Evolutionary conservation across 2,329 filamentous ascomycete genomes (phyloP).

Genomic region (Monosporascus sp.): DNA sequence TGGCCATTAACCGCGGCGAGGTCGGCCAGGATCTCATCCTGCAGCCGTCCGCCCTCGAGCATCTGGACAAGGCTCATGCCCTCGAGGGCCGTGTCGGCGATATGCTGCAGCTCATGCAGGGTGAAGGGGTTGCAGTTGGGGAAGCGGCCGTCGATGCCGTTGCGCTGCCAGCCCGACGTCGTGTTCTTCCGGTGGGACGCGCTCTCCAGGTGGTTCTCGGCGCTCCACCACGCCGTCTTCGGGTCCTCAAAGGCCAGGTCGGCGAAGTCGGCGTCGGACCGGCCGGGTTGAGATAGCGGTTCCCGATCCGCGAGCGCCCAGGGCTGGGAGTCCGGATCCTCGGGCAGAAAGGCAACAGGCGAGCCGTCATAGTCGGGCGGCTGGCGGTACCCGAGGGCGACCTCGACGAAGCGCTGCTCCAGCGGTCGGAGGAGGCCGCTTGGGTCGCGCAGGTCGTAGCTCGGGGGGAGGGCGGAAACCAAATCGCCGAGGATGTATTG

Average conservation of each 20-base stretch:
- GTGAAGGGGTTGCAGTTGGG: conserved; percentile 38
- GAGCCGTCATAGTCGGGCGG: conserved; percentile 27
- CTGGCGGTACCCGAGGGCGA: conserved; percentile 35
- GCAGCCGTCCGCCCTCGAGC: neutral
- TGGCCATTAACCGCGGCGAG: too few relatives aligned
- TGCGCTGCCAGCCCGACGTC: conserved; percentile 35
- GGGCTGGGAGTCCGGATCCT: conserved; percentile 7
- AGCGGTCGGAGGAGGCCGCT: conserved; percentile 33
- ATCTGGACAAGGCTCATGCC: conserved; percentile 29
- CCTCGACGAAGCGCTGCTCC: conserved; percentile 42
- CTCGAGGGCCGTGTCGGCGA: conserved; percentile 37
- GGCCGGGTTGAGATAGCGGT: conserved; percentile 18
- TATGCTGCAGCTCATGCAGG: conserved; percentile 37
- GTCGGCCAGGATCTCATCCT: too few relatives aligned
- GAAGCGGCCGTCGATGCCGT: conserved; percentile 38
- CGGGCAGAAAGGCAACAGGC: conserved; percentile 29
- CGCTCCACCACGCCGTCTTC: neutral
- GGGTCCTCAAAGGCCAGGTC: too few relatives aligned
- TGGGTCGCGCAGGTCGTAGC: conserved; percentile 38
- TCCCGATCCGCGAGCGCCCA: conserved; percentile 17
- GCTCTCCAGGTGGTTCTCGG: neutral
- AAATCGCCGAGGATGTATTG: conserved; percentile 30
- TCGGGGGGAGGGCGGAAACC: conserved; percentile 12
- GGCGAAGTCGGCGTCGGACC: conserved; percentile 16
- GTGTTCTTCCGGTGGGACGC: conserved; percentile 24